phyloP scores from a whole-genome alignment of 2,329 filamentous ascomycete genomes.

The Penicillium decumbens region DNA sequence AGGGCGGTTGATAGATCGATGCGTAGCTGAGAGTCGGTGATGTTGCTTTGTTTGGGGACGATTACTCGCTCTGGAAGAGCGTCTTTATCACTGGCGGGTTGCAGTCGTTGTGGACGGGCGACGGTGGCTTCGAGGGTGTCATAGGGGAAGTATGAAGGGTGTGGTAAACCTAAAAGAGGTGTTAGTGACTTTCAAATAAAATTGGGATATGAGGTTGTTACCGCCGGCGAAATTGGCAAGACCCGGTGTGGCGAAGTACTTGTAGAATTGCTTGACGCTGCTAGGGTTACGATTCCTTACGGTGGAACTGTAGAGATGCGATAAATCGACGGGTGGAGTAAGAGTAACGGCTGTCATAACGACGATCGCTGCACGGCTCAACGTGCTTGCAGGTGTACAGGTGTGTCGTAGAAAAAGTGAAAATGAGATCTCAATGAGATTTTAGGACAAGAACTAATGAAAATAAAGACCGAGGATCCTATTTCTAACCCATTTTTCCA shows the following conservation, averaged over 20 bases:
- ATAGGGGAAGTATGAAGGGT: conserved; percentile 78
- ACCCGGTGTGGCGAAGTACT: conserved; percentile 66
- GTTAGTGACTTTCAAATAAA: neutral
- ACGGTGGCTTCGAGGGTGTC: conserved; percentile 82
- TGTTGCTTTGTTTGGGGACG: conserved; percentile 64
- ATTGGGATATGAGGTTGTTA: conserved; percentile 22
- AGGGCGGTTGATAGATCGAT: conserved; percentile 78
- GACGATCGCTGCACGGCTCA: conserved; percentile 13
- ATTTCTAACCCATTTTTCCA: conserved; percentile 3
- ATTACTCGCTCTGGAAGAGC: conserved; percentile 53
- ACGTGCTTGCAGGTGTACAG: conserved; percentile 14
- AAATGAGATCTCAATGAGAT: neutral
- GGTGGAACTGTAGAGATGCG: conserved; percentile 69
- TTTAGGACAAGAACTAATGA: neutral
- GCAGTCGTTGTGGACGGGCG: conserved; percentile 69
- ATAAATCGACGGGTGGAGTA: conserved; percentile 63
- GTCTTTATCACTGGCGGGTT: conserved; percentile 59
- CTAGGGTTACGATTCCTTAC: conserved; percentile 63
- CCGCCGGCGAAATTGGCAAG: conserved; percentile 60
- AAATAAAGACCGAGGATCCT: neutral
- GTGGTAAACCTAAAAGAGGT: conserved; percentile 62
- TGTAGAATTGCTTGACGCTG: conserved; percentile 76
- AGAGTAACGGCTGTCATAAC: conserved; percentile 32
- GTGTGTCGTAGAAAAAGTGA: neutral
- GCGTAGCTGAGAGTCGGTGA: conserved; percentile 59